Evolutionary conservation across 805 yeast species (phyloP).

Genomic region (Grigorovia yakushimaensis): DNA sequence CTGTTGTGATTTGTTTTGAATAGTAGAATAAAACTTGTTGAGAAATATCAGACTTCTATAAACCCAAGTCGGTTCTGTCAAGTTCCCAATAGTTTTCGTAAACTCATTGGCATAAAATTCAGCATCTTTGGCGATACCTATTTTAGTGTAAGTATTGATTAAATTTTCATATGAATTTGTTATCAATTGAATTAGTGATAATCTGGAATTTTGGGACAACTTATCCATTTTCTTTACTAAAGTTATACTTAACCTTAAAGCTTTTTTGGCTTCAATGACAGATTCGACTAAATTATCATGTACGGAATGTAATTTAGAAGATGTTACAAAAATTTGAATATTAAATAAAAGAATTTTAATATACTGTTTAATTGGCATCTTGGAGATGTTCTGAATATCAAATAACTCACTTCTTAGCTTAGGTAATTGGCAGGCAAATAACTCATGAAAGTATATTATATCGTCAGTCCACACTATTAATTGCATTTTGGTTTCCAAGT

Average conservation of each 20-base stretch:
- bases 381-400: constrained; percentile 17
- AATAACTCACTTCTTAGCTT: constrained; percentile 13
- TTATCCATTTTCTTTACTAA: constrained; percentile 34
- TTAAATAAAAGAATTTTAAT: constrained; percentile 24
- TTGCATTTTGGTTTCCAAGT: constrained; percentile 5
- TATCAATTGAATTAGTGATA: constrained; percentile 31
- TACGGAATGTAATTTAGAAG: constrained; percentile 15
- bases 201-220: constrained; percentile 25
- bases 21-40: constrained; percentile 15
- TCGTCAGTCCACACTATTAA: constrained; percentile 10
- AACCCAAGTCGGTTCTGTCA: constrained; percentile 21
- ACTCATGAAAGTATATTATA: constrained; percentile 7
- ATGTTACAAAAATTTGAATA: constrained; percentile 11
- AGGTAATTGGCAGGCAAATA: constrained; percentile 14
- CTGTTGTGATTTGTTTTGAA: constrained; percentile 11
- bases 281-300: constrained; percentile 14
- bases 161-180: constrained; percentile 32
- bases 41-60: constrained; percentile 14
- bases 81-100: constrained; percentile 28
- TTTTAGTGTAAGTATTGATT: constrained; percentile 32
- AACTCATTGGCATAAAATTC: constrained; percentile 46
- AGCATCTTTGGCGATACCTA: constrained; percentile 53
- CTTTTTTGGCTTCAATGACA: constrained; percentile 35
- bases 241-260: constrained; percentile 45
- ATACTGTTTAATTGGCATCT: constrained; percentile 15